Conservation (phyloP, 768 basidiomycete genomes). For the Udeniomyces megalosporus region DNA sequence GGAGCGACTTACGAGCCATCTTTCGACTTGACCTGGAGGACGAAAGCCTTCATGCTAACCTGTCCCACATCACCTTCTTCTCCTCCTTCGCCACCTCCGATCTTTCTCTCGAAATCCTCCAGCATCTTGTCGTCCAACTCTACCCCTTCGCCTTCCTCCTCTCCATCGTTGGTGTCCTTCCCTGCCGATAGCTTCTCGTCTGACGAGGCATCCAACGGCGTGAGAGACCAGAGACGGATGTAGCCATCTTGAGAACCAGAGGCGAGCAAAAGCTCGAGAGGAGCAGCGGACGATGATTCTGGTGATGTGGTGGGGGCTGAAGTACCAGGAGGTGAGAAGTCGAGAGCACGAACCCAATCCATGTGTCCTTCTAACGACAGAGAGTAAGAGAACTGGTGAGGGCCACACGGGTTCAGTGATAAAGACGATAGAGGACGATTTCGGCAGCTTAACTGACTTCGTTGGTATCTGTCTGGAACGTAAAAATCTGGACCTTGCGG, state of each 20-base stretch:
- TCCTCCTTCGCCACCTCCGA: not conserved
- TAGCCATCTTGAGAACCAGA: constrained; percentile 92
- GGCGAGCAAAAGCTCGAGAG: constrained; percentile 50
- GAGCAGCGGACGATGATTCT: constrained; percentile 24
- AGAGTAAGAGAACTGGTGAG: constrained; percentile 39
- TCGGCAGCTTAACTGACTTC: constrained; percentile 33
- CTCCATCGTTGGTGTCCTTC: not conserved
- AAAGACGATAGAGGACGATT: too few species aligned
- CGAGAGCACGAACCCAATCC: constrained; percentile 80
- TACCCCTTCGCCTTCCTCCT: constrained; percentile 18
- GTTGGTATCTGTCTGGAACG: constrained; percentile 39
- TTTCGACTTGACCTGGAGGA: constrained; percentile 44
- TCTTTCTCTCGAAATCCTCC: constrained; percentile 54
- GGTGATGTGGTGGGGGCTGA: constrained; percentile 14
- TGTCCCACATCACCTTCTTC: constrained; percentile 38
- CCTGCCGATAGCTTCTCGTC: constrained; percentile 16
- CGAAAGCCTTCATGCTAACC: constrained; percentile 74
- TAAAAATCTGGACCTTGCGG: constrained; percentile 58
- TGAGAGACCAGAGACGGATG: constrained; percentile 81
- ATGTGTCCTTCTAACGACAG: constrained; percentile 52
- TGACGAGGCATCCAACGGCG: constrained; percentile 21
- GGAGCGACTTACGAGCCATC: not conserved
- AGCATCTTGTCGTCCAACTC: constrained; percentile 54
- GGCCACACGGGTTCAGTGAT: too few species aligned
- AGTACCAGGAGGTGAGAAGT: constrained; percentile 36